A percentile compares a stretch with the other conserved stretches of the same genome.
These are phyloP conservation scores for Jacaranda copaia DNA, from an alignment of 257 asterid species.

Conservation along the genomic window DNA sequence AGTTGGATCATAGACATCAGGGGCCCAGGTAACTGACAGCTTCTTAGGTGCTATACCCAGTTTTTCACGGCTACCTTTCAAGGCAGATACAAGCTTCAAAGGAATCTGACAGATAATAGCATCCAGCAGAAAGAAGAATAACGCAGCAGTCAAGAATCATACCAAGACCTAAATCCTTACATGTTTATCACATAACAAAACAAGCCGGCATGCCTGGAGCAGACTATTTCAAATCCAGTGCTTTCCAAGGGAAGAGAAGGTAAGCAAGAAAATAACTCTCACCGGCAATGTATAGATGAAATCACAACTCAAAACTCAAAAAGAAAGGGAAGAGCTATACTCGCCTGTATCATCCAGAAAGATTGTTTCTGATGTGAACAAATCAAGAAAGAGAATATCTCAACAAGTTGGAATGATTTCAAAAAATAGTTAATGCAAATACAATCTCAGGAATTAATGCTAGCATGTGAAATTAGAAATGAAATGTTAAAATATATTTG, in stretches of 20 bases:
- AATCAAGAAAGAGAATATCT: background rate
- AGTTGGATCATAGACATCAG: slow-evolving; percentile 65
- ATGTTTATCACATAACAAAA: slow-evolving; percentile 1
- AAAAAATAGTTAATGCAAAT: background rate
- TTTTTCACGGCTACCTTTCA: slow-evolving; percentile 64
- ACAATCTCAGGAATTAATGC: background rate
- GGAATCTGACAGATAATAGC: slow-evolving; percentile 42
- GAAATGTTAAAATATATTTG: background rate
- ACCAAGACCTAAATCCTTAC: slow-evolving; percentile 1
- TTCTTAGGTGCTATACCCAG: slow-evolving; percentile 45
- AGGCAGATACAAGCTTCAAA: slow-evolving; percentile 52
- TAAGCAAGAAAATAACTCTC: slow-evolving; percentile 10
- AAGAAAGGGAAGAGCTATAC: slow-evolving; percentile 23
- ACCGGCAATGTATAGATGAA: slow-evolving; percentile 15
- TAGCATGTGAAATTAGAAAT: background rate
- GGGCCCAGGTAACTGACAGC: slow-evolving; percentile 61
- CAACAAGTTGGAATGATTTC: background rate
- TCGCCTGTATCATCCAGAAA: slow-evolving; percentile 20
- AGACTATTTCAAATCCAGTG: background rate
- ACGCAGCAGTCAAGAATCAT: background rate
- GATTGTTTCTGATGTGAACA: slow-evolving; percentile 9
- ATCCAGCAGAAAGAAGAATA: slow-evolving; percentile 1
- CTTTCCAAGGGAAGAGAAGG: background rate
- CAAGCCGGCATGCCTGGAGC: background rate
- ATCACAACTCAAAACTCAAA: background rate